Percentiles rank a stretch among this genome's conserved stretches.
These are phyloP conservation scores for Rhodomyrtus psidioides DNA, from an alignment of 441 rosid genomes.

Conservation along the genomic window DNA sequence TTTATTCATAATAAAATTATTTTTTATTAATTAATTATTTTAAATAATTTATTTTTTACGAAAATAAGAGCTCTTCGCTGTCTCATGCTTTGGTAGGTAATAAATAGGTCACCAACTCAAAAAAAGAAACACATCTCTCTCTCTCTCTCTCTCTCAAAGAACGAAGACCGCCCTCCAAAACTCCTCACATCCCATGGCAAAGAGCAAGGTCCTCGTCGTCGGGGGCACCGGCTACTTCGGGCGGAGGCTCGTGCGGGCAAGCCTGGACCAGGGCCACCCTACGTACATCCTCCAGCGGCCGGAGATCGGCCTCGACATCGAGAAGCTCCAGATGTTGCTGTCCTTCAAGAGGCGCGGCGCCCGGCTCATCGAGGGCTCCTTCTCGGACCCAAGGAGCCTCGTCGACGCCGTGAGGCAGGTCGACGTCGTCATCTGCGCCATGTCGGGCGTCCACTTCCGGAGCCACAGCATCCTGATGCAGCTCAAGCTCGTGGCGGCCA, in stretches of 20 bases:
- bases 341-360: neutral
- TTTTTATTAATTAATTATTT: too few relatives aligned
- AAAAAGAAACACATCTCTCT: neutral
- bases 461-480: neutral
- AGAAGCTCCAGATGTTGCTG: neutral
- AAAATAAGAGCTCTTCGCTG: too few relatives aligned
- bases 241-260: neutral
- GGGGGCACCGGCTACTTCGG: neutral
- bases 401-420: neutral
- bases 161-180: neutral
- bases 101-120: too few relatives aligned
- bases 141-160: neutral
- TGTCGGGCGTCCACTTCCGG: neutral
- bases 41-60: too few relatives aligned
- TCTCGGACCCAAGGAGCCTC: neutral
- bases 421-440: neutral
- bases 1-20: too few relatives aligned
- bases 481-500: neutral
- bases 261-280: neutral
- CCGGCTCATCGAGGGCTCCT: neutral
- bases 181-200: neutral
- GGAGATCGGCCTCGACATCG: neutral
- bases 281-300: neutral
- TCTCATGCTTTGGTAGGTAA: too few relatives aligned
- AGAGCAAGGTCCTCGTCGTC: constrained; percentile 1